These are phyloP conservation scores for Penicillium desertorum DNA, from an alignment of 495 filamentous ascomycete genomes.

Conservation along the genomic window DNA sequence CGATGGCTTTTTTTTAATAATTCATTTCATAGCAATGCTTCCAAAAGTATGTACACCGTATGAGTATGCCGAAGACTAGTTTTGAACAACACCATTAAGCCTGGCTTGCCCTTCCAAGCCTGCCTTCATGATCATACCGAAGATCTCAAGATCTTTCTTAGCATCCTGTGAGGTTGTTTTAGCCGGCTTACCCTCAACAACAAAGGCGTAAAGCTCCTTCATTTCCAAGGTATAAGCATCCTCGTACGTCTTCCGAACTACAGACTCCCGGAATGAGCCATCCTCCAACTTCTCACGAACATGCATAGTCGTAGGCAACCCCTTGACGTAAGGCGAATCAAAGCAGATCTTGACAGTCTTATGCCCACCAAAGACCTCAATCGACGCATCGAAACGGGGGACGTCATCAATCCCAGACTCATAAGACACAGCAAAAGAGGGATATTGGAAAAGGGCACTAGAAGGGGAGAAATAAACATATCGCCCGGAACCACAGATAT, in stretches of 20 bases:
- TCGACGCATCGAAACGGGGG: constrained; percentile 49
- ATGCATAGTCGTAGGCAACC: constrained; percentile 43
- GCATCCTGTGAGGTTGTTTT: constrained; percentile 50
- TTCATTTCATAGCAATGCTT: not conserved
- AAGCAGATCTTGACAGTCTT: constrained; percentile 44
- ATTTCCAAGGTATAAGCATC: constrained; percentile 50
- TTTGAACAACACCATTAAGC: not conserved
- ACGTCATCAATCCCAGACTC: constrained; percentile 50
- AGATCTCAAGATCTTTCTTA: constrained; percentile 37
- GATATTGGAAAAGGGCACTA: constrained; percentile 20
- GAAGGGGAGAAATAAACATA: not conserved
- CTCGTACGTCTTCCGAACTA: constrained; percentile 41
- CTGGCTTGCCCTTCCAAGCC: constrained; percentile 25
- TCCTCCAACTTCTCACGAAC: constrained; percentile 37
- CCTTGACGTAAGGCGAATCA: constrained; percentile 51
- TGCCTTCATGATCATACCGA: constrained; percentile 19
- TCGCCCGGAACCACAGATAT: not conserved
- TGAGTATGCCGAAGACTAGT: not conserved
- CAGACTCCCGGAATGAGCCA: constrained; percentile 24
- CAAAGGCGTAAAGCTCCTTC: constrained; percentile 37
- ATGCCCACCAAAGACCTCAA: constrained; percentile 44
- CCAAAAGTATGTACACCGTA: not conserved
- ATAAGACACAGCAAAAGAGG: constrained; percentile 46
- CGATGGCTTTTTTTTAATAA: not conserved
- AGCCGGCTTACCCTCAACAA: constrained; percentile 34